Base-by-base conservation (phyloP, 2,329 filamentous ascomycete species). In the Magnaporthales sp. region DNA sequence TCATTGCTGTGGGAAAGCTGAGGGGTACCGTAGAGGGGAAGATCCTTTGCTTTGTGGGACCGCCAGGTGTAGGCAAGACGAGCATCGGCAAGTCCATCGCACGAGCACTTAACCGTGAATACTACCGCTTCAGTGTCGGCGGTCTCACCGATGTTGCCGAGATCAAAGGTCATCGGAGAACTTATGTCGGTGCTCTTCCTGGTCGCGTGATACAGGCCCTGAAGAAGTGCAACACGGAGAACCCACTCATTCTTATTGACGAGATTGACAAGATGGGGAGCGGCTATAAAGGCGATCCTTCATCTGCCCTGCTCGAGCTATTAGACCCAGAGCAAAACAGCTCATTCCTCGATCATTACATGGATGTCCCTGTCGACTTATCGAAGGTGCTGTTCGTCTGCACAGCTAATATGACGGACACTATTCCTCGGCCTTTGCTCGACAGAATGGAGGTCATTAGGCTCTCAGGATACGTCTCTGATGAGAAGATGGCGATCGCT, bases 141-240 rank as follows among this genome's bases (percentile, higher is more conserved):
- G 95, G 95, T 72, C 84, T 99, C 71, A 96, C 94, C 4, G 95
- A 99, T 78, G 96, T 99, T 70, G 95, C 95, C 22, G 95, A 99
- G 77, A 98, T 99, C 83, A 99, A 99, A 81, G 95, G 95, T 64
- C 95, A 99, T 77, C 86, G 95, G 73, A 87, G 95, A 72, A 99
- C 95, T 2, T 99, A 99, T 72, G 95, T 99, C 66, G 95, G 96
- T 69, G 95, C 95, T 29, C 81, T 99, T 46, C 95, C 95, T 4
- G 96, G 95, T 64, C 91, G 96, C 68, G 97, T 99, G 75, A 98
- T 99, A 69, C 96, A 99, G 78, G 95, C 95, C 0, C 81, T 99
- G 73, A 99, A 99, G 84, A 99, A 99, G 79, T 98, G 94, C 76
- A 93, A 98, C 80, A 99, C 95, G 0, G 96, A 99, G 79, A 99